Evolutionary conservation across 2,329 filamentous ascomycete genomes (phyloP), one percentile per base, ranked within the genome.

Genomic region (Westerdykella sp.): DNA sequence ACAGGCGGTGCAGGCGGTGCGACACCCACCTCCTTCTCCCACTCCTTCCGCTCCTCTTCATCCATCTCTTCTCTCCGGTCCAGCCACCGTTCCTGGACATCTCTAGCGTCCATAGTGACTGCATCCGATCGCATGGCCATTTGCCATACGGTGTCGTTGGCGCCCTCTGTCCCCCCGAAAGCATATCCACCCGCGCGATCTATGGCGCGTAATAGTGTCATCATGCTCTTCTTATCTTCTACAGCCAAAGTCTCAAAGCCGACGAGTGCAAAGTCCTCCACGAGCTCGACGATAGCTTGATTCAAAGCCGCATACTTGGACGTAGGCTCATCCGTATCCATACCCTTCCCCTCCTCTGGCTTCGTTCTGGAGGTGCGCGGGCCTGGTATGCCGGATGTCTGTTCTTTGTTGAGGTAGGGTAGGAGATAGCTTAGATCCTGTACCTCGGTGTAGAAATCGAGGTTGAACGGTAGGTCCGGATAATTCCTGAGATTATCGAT

Each of bases 151-250:
- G 85, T 90, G 64, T 98, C 91, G 56, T 97, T 96, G 37, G 89
- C 87, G 2, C 89, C 91, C 63, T 96, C 88, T 0, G 88, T 85
- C 5, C 84, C 79, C 0, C 90, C 90, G 70, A 98, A 96, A 1
- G 89, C 85, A 69, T 97, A 97, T 0, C 93, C 93, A 9, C 87
- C 84, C 0, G 93, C 91, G 34, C 93, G 80, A 65, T 98, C 93
- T 59, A 98, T 90, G 1, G 91, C 84, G 37, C 85, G 81, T 40
- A 98, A 72, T 4, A 98, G 74, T 55, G 86, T 83, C 80, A 94
- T 94, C 89, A 98, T 96, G 62, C 87, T 94, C 69, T 85, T 87
- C 67, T 95, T 96, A 63, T 98, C 93, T 69, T 98, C 93, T 1
- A 98, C 89, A 0, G 93, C 90, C 23, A 98, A 72, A 1, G 94